phyloP scores from a whole-genome alignment of 176 grass and related monocot genomes.

The Phyllostachys edulis region DNA sequence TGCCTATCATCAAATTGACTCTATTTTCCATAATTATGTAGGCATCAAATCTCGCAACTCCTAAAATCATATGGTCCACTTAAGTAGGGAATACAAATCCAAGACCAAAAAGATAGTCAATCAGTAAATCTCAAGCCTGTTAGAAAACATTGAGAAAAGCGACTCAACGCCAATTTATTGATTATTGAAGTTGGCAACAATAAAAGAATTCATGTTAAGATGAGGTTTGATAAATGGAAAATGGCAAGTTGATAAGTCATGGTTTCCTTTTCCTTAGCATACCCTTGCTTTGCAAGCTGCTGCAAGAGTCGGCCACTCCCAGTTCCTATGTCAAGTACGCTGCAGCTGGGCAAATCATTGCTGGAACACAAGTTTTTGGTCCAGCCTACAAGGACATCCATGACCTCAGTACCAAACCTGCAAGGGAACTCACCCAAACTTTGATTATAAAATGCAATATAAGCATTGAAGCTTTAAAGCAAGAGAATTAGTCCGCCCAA shows the following conservation, averaged over 20 bases:
- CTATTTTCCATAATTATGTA: not conserved
- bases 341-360: constrained; percentile 59
- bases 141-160: not conserved
- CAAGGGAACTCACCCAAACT: not conserved
- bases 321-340: constrained; percentile 80
- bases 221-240: not conserved
- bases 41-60: not conserved
- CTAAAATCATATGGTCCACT: not conserved
- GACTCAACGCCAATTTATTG: not conserved
- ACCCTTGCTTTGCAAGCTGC: constrained; percentile 95
- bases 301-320: constrained; percentile 81
- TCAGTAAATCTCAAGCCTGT: not conserved
- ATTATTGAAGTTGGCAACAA: not conserved
- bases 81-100: not conserved
- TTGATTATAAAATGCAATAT: not conserved
- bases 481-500: not conserved
- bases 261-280: constrained; percentile 28
- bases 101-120: not conserved
- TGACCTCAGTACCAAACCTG: constrained; percentile 76
- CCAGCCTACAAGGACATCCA: constrained; percentile 80
- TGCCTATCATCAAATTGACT: not conserved
- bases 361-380: constrained; percentile 68
- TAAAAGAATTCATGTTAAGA: not conserved
- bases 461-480: not conserved
- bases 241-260: not conserved